These are phyloP conservation scores for Trichoderma erinaceum DNA, from an alignment of 495 filamentous ascomycete genomes.

Conservation along the genomic window DNA sequence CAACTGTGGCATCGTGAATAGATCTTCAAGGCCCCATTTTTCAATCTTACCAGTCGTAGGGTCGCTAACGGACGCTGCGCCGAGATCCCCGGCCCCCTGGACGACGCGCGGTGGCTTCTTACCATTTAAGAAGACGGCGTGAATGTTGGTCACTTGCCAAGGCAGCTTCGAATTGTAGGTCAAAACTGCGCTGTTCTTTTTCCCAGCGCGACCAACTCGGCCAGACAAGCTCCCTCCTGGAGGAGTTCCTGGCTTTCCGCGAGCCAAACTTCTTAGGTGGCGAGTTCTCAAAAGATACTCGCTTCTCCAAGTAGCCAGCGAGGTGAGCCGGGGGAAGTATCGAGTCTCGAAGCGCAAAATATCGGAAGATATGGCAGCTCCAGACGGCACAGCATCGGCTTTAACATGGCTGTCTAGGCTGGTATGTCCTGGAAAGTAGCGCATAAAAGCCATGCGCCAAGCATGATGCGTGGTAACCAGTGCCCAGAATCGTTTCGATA, in stretches of 20 bases:
- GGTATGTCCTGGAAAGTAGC: slow-evolving; percentile 75
- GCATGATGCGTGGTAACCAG: slow-evolving; percentile 84
- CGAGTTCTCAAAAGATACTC: slow-evolving; percentile 88
- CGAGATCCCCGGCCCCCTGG: slow-evolving; percentile 71
- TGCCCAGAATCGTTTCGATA: slow-evolving; percentile 76
- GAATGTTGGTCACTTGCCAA: slow-evolving; percentile 66
- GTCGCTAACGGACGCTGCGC: slow-evolving; percentile 67
- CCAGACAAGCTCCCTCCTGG: slow-evolving; percentile 32
- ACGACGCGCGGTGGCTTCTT: slow-evolving; percentile 71
- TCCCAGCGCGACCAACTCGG: slow-evolving; percentile 46
- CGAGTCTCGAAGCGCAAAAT: slow-evolving; percentile 56
- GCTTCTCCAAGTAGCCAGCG: slow-evolving; percentile 80
- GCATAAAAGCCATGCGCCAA: slow-evolving; percentile 83
- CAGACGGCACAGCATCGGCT: slow-evolving; percentile 32
- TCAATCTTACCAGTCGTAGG: slow-evolving; percentile 72
- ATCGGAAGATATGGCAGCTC: slow-evolving; percentile 44
- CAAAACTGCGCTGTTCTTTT: slow-evolving; percentile 49
- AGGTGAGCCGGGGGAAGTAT: slow-evolving; percentile 71
- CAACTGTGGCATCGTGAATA: slow-evolving; percentile 66
- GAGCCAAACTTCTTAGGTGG: slow-evolving; percentile 67
- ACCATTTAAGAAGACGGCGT: slow-evolving; percentile 61
- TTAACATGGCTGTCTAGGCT: slow-evolving; percentile 28
- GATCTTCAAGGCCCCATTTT: slow-evolving; percentile 74
- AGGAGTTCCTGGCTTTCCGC: slow-evolving; percentile 56
- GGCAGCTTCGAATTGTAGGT: slow-evolving; percentile 79